Percentiles rank a stretch among this genome's conserved stretches.
phyloP scores from a whole-genome alignment of 345 rosid species.

The Noccaea bulbosa region DNA sequence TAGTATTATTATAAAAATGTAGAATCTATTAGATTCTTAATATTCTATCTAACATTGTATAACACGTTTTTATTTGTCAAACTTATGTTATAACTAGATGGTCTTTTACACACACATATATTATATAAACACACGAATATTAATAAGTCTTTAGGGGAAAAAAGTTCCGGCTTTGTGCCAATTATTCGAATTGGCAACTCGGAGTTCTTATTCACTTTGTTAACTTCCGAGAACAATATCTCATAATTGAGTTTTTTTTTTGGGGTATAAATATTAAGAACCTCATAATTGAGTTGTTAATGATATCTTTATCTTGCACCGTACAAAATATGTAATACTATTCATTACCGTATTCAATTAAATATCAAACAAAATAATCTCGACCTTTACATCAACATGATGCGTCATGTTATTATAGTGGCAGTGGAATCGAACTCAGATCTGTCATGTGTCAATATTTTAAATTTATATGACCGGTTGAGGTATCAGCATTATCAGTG shows the following conservation, averaged over 20 bases:
- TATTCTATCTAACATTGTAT: slow-evolving; percentile 15
- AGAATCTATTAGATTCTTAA: slow-evolving; percentile 10
- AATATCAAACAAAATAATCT: too few relatives aligned
- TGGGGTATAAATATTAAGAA: too few relatives aligned
- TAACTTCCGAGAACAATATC: slow-evolving; percentile 30
- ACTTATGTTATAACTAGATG: slow-evolving; percentile 8
- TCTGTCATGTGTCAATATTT: neutral
- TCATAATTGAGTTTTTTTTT: slow-evolving; percentile 6
- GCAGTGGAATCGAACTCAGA: neutral
- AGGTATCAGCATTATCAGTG: neutral
- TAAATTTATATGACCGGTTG: neutral
- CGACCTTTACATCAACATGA: neutral
- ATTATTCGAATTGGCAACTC: slow-evolving; percentile 41
- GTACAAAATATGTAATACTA: neutral
- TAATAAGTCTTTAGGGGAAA: neutral
- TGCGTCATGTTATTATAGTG: neutral
- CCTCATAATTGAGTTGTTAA: too few relatives aligned
- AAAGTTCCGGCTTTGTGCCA: slow-evolving; percentile 34
- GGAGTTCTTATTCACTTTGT: slow-evolving; percentile 41
- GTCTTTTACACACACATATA: slow-evolving; percentile 15
- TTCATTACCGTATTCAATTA: neutral
- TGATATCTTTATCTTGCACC: neutral
- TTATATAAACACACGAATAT: slow-evolving; percentile 26
- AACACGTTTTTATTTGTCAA: slow-evolving; percentile 24
- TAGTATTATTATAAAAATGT: slow-evolving; percentile 14